Percentiles rank a stretch among this genome's conserved stretches.
phyloP scores from a whole-genome alignment of 345 rosid genomes.

The Eucalyptus regnans region DNA sequence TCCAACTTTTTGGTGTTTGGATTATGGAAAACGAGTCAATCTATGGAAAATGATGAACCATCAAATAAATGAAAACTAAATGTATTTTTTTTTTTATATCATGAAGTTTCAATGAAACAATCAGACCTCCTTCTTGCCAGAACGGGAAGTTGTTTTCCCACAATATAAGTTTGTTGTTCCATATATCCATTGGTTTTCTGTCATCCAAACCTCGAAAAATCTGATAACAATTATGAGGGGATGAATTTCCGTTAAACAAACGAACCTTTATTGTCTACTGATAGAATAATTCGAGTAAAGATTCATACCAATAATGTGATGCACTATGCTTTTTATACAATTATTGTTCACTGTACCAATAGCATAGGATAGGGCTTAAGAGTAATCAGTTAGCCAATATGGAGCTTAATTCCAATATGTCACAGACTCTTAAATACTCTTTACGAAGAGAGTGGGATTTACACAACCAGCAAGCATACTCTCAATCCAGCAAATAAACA shows the following conservation, averaged over 20 bases:
- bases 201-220: neutral
- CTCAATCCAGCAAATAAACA: too few relatives aligned
- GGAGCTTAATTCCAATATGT: neutral
- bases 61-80: neutral
- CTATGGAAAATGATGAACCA: rapidly evolving
- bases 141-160: neutral
- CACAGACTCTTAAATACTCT: too few relatives aligned
- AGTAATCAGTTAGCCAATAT: neutral
- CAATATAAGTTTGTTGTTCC: too few relatives aligned
- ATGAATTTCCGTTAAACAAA: neutral
- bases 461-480: too few relatives aligned
- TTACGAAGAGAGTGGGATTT: too few relatives aligned
- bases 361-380: neutral
- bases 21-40: neutral
- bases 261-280: neutral
- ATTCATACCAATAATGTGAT: neutral
- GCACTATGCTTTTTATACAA: neutral
- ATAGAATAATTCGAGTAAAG: neutral
- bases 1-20: rapidly evolving
- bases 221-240: rapidly evolving
- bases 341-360: neutral
- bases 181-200: rapidly evolving
- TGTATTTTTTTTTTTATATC: neutral
- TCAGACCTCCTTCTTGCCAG: rapidly evolving
- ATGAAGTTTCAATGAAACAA: neutral